Evolutionary conservation across 2,329 filamentous ascomycete genomes (phyloP), one percentile per base, ranked within the genome.

Genomic region (Thelonectria olida): DNA sequence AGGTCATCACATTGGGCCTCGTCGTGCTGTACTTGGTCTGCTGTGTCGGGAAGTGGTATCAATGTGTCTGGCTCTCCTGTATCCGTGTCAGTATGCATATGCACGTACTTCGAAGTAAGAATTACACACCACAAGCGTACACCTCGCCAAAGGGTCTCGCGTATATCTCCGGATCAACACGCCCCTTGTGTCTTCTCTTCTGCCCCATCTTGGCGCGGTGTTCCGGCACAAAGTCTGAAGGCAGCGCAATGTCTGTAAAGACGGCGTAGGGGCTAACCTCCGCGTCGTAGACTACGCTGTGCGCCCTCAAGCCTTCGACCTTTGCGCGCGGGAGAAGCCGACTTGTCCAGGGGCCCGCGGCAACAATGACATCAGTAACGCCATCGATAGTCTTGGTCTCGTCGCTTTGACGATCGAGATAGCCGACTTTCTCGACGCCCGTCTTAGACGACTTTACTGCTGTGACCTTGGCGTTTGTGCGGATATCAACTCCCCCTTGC

Each of bases 161-260:
- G 75, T 99, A 99, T 64, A 98, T 96, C 76, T 99, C 96, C 0
- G 96, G 96, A 23, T 92, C 89, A 12, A 93, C 92, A 17, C 85
- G 85, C 25, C 88, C 84, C 60, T 83, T 82, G 77, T 85, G 86
- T 70, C 78, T 79, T 71, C 83, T 80, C 79, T 80, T 81, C 73
- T 85, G 81, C 61, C 80, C 83, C 72, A 77, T 74, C 66, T 71
- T 74, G 59, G 76, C 74, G 52, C 81, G 80, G 68, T 85, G 84
- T 67, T 78, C 80, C 3, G 83, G 83, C 3, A 85, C 77, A 74
- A 89, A 93, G 62, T 87, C 85, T 13, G 79, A 74, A 0, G 93
- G 92, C 2, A 97, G 83, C 38, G 85, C 82, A 64, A 99, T 95
- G 67, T 93, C 89, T 2, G 94, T 97, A 76, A 99, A 99, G 10